A percentile compares a stretch with the other conserved stretches of the same genome.
These are phyloP conservation scores for Aspergillus persii DNA, from an alignment of 2,329 filamentous ascomycete species.

Conservation along the genomic window DNA sequence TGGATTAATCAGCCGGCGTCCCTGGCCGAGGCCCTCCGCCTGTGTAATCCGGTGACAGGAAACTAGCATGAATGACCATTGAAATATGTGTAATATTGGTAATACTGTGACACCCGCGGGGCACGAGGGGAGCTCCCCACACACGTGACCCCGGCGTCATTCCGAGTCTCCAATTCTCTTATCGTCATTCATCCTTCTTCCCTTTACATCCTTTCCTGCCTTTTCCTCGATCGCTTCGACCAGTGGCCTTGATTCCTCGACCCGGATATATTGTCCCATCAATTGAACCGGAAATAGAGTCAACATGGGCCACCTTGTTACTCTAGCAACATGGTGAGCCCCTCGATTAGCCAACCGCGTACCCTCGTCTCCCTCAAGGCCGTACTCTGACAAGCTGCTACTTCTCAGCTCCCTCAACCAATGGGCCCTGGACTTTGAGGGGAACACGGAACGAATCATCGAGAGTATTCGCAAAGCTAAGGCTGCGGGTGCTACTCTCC, in stretches of 20 bases:
- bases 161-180: slow-evolving; percentile 14
- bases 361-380: background rate
- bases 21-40: background rate
- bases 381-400: slow-evolving; percentile 10
- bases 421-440: slow-evolving; percentile 61
- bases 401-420: slow-evolving; percentile 39
- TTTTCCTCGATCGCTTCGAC: too few species aligned
- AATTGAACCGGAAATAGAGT: background rate
- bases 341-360: background rate
- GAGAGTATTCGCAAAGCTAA: slow-evolving; percentile 63
- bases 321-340: slow-evolving; percentile 45
- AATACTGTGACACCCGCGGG: slow-evolving; percentile 16
- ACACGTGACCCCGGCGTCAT: slow-evolving; percentile 26
- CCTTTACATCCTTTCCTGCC: too few species aligned
- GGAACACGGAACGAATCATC: slow-evolving; percentile 63
- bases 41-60: background rate
- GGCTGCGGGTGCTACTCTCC: slow-evolving; percentile 59
- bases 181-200: background rate
- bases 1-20: background rate
- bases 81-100: background rate
- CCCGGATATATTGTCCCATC: too few species aligned
- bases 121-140: slow-evolving; percentile 23
- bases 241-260: too few species aligned
- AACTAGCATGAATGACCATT: background rate
- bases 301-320: slow-evolving; percentile 41